Evolutionary conservation across 768 basidiomycete species (phyloP).

Genomic region (Pleurotus eryngii): DNA sequence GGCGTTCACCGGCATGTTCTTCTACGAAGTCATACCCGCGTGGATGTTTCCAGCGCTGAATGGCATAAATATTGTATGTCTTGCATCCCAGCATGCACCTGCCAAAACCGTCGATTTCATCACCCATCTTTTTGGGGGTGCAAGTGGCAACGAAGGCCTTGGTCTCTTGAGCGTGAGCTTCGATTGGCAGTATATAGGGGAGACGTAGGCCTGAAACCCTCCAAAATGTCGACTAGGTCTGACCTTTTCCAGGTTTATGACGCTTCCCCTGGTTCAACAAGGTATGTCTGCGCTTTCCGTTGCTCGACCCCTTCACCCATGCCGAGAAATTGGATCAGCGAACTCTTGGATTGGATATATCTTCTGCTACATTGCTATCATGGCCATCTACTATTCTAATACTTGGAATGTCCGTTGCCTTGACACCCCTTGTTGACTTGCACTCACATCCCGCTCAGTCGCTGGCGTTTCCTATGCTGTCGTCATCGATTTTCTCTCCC

Average conservation of each 20-base stretch:
- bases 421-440: too few species aligned
- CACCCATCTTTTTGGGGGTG: slow-evolving; percentile 65
- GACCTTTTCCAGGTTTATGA: slow-evolving; percentile 40
- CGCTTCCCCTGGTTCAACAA: slow-evolving; percentile 52
- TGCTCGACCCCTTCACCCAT: neutral
- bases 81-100: slow-evolving; percentile 48
- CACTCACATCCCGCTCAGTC: slow-evolving; percentile 21
- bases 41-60: slow-evolving; percentile 64
- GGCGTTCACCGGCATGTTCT: slow-evolving; percentile 48
- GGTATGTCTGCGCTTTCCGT: slow-evolving; percentile 24
- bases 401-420: slow-evolving; percentile 31
- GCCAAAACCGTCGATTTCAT: slow-evolving; percentile 43
- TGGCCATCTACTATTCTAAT: slow-evolving; percentile 42
- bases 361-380: slow-evolving; percentile 35
- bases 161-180: slow-evolving; percentile 57
- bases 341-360: slow-evolving; percentile 39
- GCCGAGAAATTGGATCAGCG: slow-evolving; percentile 14
- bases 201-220: slow-evolving; percentile 22
- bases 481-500: slow-evolving; percentile 33
- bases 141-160: slow-evolving; percentile 63
- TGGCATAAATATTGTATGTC: slow-evolving; percentile 58
- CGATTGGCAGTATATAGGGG: slow-evolving; percentile 67
- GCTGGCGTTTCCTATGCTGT: slow-evolving; percentile 38
- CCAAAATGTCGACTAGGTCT: neutral
- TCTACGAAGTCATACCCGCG: slow-evolving; percentile 49